Evolutionary conservation across 208 protist genomes (phyloP), one percentile per base, ranked within the genome.

Genomic region (Trypanosomatidae sp.): DNA sequence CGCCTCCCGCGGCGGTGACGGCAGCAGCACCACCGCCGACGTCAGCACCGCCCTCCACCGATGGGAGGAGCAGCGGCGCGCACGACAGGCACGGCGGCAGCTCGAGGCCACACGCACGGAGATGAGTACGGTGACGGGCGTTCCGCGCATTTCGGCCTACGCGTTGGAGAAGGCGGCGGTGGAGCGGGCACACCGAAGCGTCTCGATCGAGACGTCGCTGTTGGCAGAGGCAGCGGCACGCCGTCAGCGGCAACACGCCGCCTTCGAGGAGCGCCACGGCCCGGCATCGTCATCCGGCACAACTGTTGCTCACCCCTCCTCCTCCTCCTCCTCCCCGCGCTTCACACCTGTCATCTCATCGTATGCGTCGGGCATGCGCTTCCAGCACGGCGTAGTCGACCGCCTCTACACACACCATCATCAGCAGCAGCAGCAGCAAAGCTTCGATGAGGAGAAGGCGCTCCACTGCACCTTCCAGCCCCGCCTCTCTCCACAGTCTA

Each of bases 381-480:
- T 76, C 13, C 30, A 73, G 33, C 77, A 86, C 46, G 73, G 69
- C 52, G 90, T 92, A 30, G 81, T 87, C 62, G 81, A 87, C 19
- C 85, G 90, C 43, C 81, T 94, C 36, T 89, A 83, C 79, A 65
- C 76, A 30, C 66, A 47, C 49, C 76, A 67, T 19, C 4, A 49
- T 25, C 3, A 5, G 52, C 44, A 28, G 25, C 39, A 56, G 15
- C 39, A 28, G 2, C 41, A 33, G 0, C 28, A 41, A 28, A 39
- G 73, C 1, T 91, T 73, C 59, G 86, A 86, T 55, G 80, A 80
- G 62, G 81, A 68, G 33, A 69, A 70, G n/a, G 69, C 65, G 12
- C 73, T 76, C 30, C 50, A 81, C 73, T 91, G 85, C 73, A 91
- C 88, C 67, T 92, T 92, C 80, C 76, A 69, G 0, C 87, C 90